Conservation (phyloP, 495 filamentous ascomycete species). For the Penicillium diatomitis region DNA sequence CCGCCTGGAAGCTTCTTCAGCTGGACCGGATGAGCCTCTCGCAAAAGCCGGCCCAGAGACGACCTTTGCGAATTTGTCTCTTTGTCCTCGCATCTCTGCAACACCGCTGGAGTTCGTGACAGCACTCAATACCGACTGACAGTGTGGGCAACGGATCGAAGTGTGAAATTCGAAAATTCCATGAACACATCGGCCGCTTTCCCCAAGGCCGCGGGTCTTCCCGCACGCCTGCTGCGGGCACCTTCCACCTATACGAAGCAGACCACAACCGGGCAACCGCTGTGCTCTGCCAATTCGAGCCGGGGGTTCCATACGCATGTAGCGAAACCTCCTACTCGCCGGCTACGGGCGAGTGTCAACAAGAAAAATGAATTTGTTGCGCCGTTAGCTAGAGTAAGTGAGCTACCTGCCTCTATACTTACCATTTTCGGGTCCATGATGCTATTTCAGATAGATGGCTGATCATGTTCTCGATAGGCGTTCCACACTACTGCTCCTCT, state of each 20-base stretch:
- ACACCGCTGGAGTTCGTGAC: too few relatives aligned
- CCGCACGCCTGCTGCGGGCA: slow-evolving; percentile 34
- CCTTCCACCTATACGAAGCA: slow-evolving; percentile 31
- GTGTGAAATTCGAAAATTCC: neutral
- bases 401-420: neutral
- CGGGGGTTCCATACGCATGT: slow-evolving; percentile 22
- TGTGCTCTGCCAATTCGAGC: slow-evolving; percentile 17
- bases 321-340: slow-evolving; percentile 14
- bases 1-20: slow-evolving; percentile 25
- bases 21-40: slow-evolving; percentile 1
- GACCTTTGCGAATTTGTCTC: slow-evolving; percentile 3
- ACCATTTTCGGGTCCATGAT: neutral
- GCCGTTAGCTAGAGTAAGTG: slow-evolving; percentile 25
- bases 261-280: slow-evolving; percentile 7
- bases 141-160: too few relatives aligned
- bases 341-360: slow-evolving; percentile 16
- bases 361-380: slow-evolving; percentile 12
- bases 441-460: neutral
- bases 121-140: too few relatives aligned
- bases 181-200: slow-evolving; percentile 38
- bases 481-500: slow-evolving; percentile 66
- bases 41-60: neutral
- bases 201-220: slow-evolving; percentile 39
- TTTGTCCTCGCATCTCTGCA: neutral
- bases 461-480: slow-evolving; percentile 32